phyloP scores from a whole-genome alignment of 106 monocot genomes.

The Apostasia shenzhenica region DNA sequence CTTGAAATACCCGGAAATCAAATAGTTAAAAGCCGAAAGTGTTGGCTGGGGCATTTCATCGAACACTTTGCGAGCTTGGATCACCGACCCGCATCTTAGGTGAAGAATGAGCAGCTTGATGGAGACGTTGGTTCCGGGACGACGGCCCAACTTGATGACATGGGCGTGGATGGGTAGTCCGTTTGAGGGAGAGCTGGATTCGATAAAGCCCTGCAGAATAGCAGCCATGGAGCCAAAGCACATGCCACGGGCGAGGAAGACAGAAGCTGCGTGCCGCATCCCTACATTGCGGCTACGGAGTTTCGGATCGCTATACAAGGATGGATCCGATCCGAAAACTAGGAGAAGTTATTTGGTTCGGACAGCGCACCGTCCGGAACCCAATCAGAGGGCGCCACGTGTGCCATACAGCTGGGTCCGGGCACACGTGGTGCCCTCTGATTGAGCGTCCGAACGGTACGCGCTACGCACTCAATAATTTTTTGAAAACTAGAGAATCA shows the following conservation, averaged over 20 bases:
- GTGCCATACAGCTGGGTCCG: no score
- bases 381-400: no score
- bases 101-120: constrained; percentile 76
- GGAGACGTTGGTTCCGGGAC: constrained; percentile 34
- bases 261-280: neutral
- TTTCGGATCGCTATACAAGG: no score
- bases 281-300: neutral
- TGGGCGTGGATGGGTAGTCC: constrained; percentile 40
- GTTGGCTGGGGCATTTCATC: constrained; percentile 60
- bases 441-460: no score
- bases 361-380: no score
- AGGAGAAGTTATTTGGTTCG: no score
- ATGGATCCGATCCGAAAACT: no score
- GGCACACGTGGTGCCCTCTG: no score
- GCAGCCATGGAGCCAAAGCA: constrained; percentile 20
- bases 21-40: constrained; percentile 61
- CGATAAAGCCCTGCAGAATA: constrained; percentile 48
- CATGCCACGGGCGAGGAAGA: neutral
- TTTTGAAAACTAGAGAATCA: no score
- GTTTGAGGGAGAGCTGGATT: constrained; percentile 34
- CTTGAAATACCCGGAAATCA: constrained; percentile 67
- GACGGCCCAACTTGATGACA: constrained; percentile 39
- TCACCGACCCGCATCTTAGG: constrained; percentile 41
- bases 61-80: constrained; percentile 66
- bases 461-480: no score